Percentiles rank a stretch among this genome's conserved stretches.
These are phyloP conservation scores for Lachancea sp. DNA, from an alignment of 805 yeast genomes.

Conservation along the genomic window DNA sequence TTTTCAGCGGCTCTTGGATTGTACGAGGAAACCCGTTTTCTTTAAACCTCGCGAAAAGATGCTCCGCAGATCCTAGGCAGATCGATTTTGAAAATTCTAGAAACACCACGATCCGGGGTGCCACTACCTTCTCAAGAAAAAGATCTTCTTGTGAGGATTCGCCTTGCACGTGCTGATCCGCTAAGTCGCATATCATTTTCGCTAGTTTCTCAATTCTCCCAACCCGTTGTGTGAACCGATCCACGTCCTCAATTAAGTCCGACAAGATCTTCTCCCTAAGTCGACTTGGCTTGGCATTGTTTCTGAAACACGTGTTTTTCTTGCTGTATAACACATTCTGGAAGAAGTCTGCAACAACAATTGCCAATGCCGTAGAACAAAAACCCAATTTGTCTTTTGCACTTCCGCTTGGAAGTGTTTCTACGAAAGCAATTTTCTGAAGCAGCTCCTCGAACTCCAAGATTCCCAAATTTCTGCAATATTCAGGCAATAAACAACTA, in stretches of 20 bases:
- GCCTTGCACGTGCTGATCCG: background rate
- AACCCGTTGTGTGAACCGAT: conserved; percentile 11
- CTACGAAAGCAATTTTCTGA: background rate
- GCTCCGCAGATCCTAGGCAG: conserved; percentile 8
- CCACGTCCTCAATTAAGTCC: conserved; percentile 17
- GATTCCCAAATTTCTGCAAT: conserved; percentile 18
- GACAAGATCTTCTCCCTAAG: conserved; percentile 14
- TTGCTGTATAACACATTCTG: conserved; percentile 21
- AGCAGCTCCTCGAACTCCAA: conserved; percentile 8
- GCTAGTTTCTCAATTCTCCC: conserved; percentile 21
- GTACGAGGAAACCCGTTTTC: background rate
- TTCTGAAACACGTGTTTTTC: conserved; percentile 24
- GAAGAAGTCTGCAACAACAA: conserved; percentile 13
- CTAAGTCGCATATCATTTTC: conserved; percentile 12
- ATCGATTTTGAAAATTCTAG: conserved; percentile 2
- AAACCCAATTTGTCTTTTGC: background rate
- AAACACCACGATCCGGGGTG: background rate
- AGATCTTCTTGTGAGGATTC: background rate
- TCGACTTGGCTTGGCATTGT: conserved; percentile 19
- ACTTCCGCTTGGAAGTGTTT: background rate
- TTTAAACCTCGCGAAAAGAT: conserved; percentile 9
- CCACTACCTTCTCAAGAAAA: background rate
- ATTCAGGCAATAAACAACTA: conserved; percentile 24
- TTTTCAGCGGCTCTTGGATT: background rate
- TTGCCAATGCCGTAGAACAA: conserved; percentile 1